Percentiles rank a stretch among this genome's conserved stretches.
Evolutionary conservation across 1,284 basidiomycete species (phyloP).

Genomic region (Microbotryum saponariae): DNA sequence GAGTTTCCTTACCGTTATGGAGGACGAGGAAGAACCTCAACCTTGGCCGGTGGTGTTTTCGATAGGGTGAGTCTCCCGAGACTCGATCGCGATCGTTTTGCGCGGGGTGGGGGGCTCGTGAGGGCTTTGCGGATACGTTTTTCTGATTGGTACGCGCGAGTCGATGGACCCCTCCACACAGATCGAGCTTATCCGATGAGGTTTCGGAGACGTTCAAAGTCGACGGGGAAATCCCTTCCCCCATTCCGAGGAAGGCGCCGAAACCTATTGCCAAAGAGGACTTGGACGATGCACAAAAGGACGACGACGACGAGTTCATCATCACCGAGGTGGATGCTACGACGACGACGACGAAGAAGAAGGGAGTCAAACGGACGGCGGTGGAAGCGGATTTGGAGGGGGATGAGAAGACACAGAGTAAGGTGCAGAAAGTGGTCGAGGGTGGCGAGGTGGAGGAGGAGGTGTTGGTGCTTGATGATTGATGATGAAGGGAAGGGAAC

Average conservation of each 20-base stretch:
- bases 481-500: too few relatives aligned
- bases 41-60: neutral
- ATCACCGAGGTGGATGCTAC: neutral
- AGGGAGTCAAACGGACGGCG: conserved; percentile 19
- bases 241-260: conserved; percentile 17
- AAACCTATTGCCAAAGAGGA: conserved; percentile 8
- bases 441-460: too few relatives aligned
- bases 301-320: neutral
- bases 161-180: neutral
- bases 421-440: neutral
- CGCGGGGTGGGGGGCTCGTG: too few relatives aligned
- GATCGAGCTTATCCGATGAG: conserved; percentile 7
- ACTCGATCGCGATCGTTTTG: neutral
- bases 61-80: neutral
- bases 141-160: too few relatives aligned
- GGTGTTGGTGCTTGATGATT: too few relatives aligned
- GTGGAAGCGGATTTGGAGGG: conserved; percentile 17
- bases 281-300: neutral
- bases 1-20: conserved; percentile 76
- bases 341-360: neutral
- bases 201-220: conserved; percentile 5
- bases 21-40: conserved; percentile 64
- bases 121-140: neutral
- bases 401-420: conserved; percentile 5
- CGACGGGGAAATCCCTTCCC: conserved; percentile 8